Percentiles rank a stretch among this genome's conserved stretches.
Evolutionary conservation across 2,329 filamentous ascomycete species (phyloP).

Genomic region (Canariomyces notabilis): DNA sequence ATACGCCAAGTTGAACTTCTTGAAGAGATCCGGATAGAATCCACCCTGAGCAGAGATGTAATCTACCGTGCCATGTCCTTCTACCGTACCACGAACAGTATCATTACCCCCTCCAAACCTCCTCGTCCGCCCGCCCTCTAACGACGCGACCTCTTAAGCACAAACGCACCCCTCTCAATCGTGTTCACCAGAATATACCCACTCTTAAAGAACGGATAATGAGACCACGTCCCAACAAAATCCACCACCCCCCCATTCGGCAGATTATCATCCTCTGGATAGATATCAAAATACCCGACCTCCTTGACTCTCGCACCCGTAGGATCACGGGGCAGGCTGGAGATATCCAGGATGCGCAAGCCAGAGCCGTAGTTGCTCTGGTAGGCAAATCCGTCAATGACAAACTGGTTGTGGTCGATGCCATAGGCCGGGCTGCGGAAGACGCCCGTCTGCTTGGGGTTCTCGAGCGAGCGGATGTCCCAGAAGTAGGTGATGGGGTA

Average conservation of each 20-base stretch:
- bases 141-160: constrained; percentile 28
- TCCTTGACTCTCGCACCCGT: constrained; percentile 39
- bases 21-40: too few relatives aligned
- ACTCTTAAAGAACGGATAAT: constrained; percentile 39
- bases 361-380: constrained; percentile 44
- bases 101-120: too few relatives aligned
- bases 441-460: constrained; percentile 39
- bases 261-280: constrained; percentile 42
- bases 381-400: constrained; percentile 37
- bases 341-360: constrained; percentile 33
- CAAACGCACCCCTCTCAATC: constrained; percentile 41
- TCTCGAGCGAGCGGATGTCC: constrained; percentile 39
- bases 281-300: constrained; percentile 43
- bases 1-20: too few relatives aligned
- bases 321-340: constrained; percentile 29
- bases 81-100: too few relatives aligned
- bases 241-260: constrained; percentile 33
- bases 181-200: constrained; percentile 41
- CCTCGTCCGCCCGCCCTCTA: neutral
- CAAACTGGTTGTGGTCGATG: constrained; percentile 44
- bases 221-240: constrained; percentile 40
- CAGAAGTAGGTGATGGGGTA: constrained; percentile 46
- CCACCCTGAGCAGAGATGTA: too few relatives aligned
- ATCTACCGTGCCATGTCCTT: too few relatives aligned
- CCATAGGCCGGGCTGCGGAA: constrained; percentile 34